These are phyloP conservation scores for Penicillium herquei DNA, from an alignment of 495 filamentous ascomycete species.

Conservation along the genomic window DNA sequence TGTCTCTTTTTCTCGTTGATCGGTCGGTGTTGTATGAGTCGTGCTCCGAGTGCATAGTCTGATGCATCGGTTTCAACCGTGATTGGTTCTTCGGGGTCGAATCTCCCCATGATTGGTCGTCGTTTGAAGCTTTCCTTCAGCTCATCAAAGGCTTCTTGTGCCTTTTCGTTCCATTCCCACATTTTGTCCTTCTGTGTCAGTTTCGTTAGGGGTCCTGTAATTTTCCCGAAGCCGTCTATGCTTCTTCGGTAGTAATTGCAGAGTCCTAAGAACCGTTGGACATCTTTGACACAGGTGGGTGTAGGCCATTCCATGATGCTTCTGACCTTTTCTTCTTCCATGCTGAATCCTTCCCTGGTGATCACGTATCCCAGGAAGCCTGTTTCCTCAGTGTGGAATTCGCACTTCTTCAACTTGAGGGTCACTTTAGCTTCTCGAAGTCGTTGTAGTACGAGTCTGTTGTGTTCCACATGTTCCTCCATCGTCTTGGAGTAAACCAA, in stretches of 20 bases:
- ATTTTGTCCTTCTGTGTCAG: constrained; percentile 7
- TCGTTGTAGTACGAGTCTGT: not conserved
- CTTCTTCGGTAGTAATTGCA: constrained; percentile 16
- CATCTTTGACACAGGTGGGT: constrained; percentile 8
- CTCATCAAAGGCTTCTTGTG: constrained; percentile 7
- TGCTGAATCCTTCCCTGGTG: constrained; percentile 5
- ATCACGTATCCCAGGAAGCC: constrained; percentile 14
- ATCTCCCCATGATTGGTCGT: constrained; percentile 4
- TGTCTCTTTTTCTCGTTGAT: too few relatives aligned
- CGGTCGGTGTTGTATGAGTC: too few relatives aligned
- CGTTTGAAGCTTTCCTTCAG: constrained; percentile 7
- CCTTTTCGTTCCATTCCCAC: constrained; percentile 7
- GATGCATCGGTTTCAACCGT: constrained; percentile 18
- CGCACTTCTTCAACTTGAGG: not conserved
- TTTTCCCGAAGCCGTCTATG: constrained; percentile 8
- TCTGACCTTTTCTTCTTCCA: constrained; percentile 12
- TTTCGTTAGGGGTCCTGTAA: not conserved
- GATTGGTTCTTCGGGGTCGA: constrained; percentile 6
- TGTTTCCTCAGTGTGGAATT: constrained; percentile 10
- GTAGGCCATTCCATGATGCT: constrained; percentile 7
- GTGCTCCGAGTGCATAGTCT: constrained; percentile 2
- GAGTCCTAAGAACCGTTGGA: constrained; percentile 12
- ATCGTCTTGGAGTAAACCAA: not conserved
- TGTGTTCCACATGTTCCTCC: not conserved
- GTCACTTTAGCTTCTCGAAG: not conserved